Evolutionary conservation across 2,329 filamentous ascomycete genomes (phyloP), one percentile per base, ranked within the genome.

Genomic region (Alternaria sp.): DNA sequence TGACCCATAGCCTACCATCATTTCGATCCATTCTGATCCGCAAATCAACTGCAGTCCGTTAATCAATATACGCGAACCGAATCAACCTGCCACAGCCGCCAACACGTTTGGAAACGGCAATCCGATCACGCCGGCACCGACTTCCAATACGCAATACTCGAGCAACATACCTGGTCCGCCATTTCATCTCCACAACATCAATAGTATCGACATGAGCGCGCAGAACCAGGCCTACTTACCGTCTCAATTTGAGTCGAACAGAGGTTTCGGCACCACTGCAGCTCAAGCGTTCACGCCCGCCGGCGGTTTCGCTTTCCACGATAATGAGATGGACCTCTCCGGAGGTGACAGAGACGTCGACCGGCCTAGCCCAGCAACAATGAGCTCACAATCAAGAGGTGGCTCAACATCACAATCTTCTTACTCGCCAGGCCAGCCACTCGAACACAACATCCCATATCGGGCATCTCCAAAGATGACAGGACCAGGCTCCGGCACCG

Each of bases 311-410:
- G 49, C 62, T 40, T 69, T 73, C 50, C 59, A 56, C 15, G 74
- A 76, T 12, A 73, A 61, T 32, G 79, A 81, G 25, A 81, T 81
- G 79, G 79, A 81, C 49, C 62, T 74, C 2, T 76, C 77, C 5
- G 69, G 60, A 19, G 56, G 75, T 4, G 76, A 79, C 49, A 62
- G 43, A 26, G 63, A 64, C 36, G 62, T 54, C 51, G 77, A 79
- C 56, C 70, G 76, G 15, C 59, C 76, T 15, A 78, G 76, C 28
- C 78, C 79, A 1, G 71, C 74, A 17, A 79, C 79, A 13, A 70
- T 75, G 11, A 71, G 73, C 46, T 77, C 77, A 5, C 69, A 75
- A 28, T 77, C 73, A 7, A 65, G 73, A 21, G 72, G 70, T 13
- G 74, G 72, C 43, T 76, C 77, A 10, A 76, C 74, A n/a, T 77